Base-by-base conservation (phyloP, 306 rosid species). In the Prunus mira region DNA sequence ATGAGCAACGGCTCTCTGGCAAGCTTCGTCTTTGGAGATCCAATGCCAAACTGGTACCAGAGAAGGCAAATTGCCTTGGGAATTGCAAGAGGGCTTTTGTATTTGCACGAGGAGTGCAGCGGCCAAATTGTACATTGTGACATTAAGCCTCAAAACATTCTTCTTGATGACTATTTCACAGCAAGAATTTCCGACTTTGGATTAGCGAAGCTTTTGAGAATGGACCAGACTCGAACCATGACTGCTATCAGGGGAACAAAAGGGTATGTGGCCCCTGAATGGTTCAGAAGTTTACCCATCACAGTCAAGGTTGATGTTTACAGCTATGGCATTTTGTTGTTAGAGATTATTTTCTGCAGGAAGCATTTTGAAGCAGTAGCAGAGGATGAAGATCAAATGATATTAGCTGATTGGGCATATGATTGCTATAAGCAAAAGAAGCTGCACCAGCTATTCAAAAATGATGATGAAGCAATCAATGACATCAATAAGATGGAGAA, bases 101-200 rank as follows among this genome's bases (percentile, higher is more conserved):
- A 81, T 34, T 65, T 84, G 34, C 87, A 84, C 2, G 87, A 84
- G 22, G 85, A 84, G n/a, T 81, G 85, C 12, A 63, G 60, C 49
- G 74, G 60, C 50, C 82, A 78, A 55, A 74, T 80, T 12, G 73
- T 84, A 3, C 87, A 81, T 20, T 81, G 85, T 46, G 85, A 84
- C 41, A 84, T 84, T 2, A 84, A 84, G 80, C 87, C 82, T 18
- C 80, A 27, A 27, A 27, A 79, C 68, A 65, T 84, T 28, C 78
- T 84, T 9, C 77, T 80, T 0, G 82, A 84, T 12, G 61, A 55
- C 61, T 0, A 11, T 47, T 47, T 20, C 27, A 55, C 61, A 6
- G 61, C 27, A 55, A 55, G 27, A 55, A 55, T 55, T 9, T 7
- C 61, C 1, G 25, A 55, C 61, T 84, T 84, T 9, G 84, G 87